Evolutionary conservation across 2,329 filamentous ascomycete species (phyloP), one percentile per base, ranked within the genome.

Genomic region (Cladosporium sp.): DNA sequence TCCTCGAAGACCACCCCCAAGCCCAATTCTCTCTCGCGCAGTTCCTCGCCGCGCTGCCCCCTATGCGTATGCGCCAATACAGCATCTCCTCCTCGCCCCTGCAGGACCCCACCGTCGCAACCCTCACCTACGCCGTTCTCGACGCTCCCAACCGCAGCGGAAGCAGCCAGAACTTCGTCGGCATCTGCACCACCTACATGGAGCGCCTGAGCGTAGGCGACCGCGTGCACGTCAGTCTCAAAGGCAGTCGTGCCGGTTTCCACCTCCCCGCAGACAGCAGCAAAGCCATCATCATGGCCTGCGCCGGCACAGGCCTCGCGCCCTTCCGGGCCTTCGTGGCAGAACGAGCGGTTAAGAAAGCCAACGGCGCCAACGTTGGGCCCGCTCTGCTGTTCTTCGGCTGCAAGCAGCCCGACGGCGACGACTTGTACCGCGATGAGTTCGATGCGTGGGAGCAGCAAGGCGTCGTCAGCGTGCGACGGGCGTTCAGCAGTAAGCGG

Each of bases 31-130:
- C 89, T 82, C 93, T 51, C 34, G 83, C 83, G 5, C 78, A 85
- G 18, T 93, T 89, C 78, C 81, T 93, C 5, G 81, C 83, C 34
- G 88, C 92, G 83, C 83, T 92, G 0, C 89, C 90, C 1, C 89
- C 90, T 0, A 91, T 94, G 86, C 86, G 90, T 32, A 59, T 66
- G 21, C 56, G 70, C 16, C 68, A 70, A 36, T 71, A 71, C 64
- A 67, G 65, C 58, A 71, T 71, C 59, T 71, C 70, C 16, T 71
- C 70, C 18, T 68, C 67, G 8, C 79, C 78, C 23, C 75, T 79
- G 28, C 75, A 79, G 54, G 72, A 76, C 8, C 75, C 77, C 8
- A 73, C 75, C 4, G 61, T 69, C 3, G 74, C 76, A 30, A 72
- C 76, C 30, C 74, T 82, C 51, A 82, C 79, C 2, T 79, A 77